These are phyloP conservation scores for Sporisorium scitamineum DNA, from an alignment of 1,284 basidiomycete genomes.

Conservation along the genomic window DNA sequence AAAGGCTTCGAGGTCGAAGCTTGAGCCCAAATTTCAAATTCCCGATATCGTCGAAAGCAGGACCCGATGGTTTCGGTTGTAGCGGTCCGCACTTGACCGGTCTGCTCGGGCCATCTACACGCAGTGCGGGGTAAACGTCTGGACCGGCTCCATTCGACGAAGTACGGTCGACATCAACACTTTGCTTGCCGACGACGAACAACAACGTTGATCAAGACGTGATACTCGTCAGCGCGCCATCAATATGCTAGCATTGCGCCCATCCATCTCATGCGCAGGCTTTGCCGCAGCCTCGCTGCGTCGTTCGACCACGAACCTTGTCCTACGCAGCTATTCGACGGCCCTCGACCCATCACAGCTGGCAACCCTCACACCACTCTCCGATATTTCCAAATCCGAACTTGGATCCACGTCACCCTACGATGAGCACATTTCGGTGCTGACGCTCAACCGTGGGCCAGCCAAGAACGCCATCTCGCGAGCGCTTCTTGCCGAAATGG, in stretches of 20 bases:
- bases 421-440: conserved; percentile 67
- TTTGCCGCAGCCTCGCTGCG: conserved; percentile 7
- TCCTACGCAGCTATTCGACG: conserved; percentile 36
- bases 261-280: conserved; percentile 8
- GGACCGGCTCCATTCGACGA: background rate
- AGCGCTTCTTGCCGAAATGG: conserved; percentile 76
- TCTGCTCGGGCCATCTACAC: conserved; percentile 1
- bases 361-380: conserved; percentile 28
- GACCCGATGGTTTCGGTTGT: conserved; percentile 22
- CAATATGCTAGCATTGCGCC: conserved; percentile 27
- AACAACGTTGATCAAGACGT: background rate
- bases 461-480: conserved; percentile 90
- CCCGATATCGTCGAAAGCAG: conserved; percentile 6
- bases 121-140: conserved; percentile 26
- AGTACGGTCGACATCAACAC: conserved; percentile 7
- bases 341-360: conserved; percentile 28
- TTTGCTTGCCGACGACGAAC: background rate
- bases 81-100: conserved; percentile 19
- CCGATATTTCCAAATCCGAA: conserved; percentile 26
- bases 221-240: background rate
- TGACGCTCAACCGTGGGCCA: conserved; percentile 80
- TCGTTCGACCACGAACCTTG: conserved; percentile 3
- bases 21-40: conserved; percentile 20
- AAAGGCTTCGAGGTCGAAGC: background rate
- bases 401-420: conserved; percentile 22